Percentiles rank a stretch among this genome's conserved stretches.
Evolutionary conservation across 2,329 filamentous ascomycete species (phyloP).

Genomic region (Hypoxylon sp.): DNA sequence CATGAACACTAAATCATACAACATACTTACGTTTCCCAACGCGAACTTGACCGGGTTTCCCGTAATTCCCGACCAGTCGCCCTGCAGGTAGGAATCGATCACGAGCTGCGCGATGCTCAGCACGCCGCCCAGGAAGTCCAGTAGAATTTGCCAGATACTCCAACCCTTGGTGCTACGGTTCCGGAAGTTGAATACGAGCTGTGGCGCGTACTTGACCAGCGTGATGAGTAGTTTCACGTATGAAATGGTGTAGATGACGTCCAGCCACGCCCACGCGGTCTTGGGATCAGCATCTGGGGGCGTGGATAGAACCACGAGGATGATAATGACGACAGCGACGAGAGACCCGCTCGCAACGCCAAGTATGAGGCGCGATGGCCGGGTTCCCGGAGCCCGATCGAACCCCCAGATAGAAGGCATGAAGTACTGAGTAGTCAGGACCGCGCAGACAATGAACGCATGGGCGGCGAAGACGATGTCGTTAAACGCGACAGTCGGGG

Average conservation of each 20-base stretch:
- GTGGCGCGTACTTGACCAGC: slow-evolving; percentile 92
- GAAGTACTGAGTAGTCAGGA: slow-evolving; percentile 85
- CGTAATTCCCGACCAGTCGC: slow-evolving; percentile 90
- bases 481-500: slow-evolving; percentile 89
- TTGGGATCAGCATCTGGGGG: slow-evolving; percentile 58
- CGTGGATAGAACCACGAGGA: slow-evolving; percentile 60
- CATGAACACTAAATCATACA: slow-evolving; percentile 90
- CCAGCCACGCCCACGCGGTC: slow-evolving; percentile 72
- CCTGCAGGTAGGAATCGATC: slow-evolving; percentile 86
- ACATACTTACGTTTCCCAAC: slow-evolving; percentile 85
- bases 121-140: slow-evolving; percentile 86
- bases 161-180: slow-evolving; percentile 90
- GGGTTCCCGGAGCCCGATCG: slow-evolving; percentile 68
- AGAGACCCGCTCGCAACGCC: slow-evolving; percentile 80
- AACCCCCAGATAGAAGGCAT: slow-evolving; percentile 82
- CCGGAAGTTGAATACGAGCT: slow-evolving; percentile 85
- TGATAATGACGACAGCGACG: slow-evolving; percentile 65
- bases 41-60: slow-evolving; percentile 94
- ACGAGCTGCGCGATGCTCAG: slow-evolving; percentile 85
- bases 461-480: slow-evolving; percentile 91
- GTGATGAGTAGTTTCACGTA: slow-evolving; percentile 93
- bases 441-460: slow-evolving; percentile 77
- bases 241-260: slow-evolving; percentile 77
- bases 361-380: slow-evolving; percentile 72
- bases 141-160: slow-evolving; percentile 86